Evolutionary conservation across 2,329 filamentous ascomycete genomes (phyloP), one percentile per base, ranked within the genome.

Genomic region (Diaporthe australafricana): DNA sequence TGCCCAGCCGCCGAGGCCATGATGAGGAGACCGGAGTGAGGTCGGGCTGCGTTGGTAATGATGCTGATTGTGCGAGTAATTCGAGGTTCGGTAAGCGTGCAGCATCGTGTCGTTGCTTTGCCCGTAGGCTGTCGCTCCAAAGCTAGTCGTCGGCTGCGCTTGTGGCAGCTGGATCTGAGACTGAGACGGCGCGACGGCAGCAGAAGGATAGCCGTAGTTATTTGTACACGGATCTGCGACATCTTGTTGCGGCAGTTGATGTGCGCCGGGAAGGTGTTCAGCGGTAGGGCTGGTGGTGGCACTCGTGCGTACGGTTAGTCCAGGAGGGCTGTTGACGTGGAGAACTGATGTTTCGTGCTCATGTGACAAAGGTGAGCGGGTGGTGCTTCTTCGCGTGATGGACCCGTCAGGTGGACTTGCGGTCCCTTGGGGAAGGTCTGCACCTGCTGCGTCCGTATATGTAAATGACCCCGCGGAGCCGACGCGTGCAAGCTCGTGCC

Each of bases 151-250:
- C 40, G 63, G 35, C 50, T 73, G 72, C 9, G 69, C 48, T 30
- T 68, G 69, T 20, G 57, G 69, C 6, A 71, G 75, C 55, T 84
- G 83, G 9, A 77, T 74, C 65, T 83, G 81, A 30, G 86, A 74
- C 20, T 78, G 78, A n/a, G 76, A 74, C 47, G 77, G 78, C 14
- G 78, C 73, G 55, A 81, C 79, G 84, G 85, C 79, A 85, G 85
- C 85, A 74, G 87, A 85, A 76, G 84, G 87, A 77, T 89, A 91
- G 60, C 84, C 84, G 76, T 89, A 89, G 55, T 86, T 86, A 80
- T 88, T 87, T 82, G 87, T 80, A 88, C 83, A 72, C 83, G 86
- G 68, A 76, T 86, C 75, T 77, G 78, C 74, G 76, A 78, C 75
- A 75, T 74, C 55, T 25, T 70, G 70, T 27, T 53, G 50, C 25